Conservation (phyloP, 2,329 filamentous ascomycete genomes). For the Penicillium palitans region DNA sequence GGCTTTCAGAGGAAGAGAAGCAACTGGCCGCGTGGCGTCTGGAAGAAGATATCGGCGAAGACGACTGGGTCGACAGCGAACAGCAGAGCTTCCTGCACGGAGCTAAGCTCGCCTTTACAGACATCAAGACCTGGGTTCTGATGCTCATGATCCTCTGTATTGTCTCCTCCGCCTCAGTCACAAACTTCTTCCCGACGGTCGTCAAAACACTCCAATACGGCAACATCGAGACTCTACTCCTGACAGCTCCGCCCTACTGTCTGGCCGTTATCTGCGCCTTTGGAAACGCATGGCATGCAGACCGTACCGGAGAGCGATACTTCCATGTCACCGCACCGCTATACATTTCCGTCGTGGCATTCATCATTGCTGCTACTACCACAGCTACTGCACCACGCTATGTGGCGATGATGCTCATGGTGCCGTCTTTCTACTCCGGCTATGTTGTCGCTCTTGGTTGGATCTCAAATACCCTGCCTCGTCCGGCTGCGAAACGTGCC, state of each 20-base stretch:
- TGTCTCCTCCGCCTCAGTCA: conserved; percentile 59
- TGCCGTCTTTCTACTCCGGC: conserved; percentile 62
- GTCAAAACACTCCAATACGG: conserved; percentile 67
- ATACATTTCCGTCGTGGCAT: conserved; percentile 61
- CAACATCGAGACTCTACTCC: conserved; percentile 59
- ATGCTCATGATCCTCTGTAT: conserved; percentile 60
- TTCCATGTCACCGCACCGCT: conserved; percentile 66
- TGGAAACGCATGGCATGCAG: conserved; percentile 68
- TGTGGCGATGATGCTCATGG: conserved; percentile 71
- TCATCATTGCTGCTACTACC: conserved; percentile 68
- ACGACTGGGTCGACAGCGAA: conserved; percentile 60
- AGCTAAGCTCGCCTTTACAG: conserved; percentile 56
- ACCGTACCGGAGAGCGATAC: conserved; percentile 69
- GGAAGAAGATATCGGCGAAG: conserved; percentile 64
- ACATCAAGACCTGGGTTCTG: conserved; percentile 62
- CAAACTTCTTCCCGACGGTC: conserved; percentile 71
- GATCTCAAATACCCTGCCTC: conserved; percentile 74
- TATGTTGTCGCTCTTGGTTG: conserved; percentile 70
- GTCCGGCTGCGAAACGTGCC: conserved; percentile 72
- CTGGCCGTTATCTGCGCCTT: conserved; percentile 63
- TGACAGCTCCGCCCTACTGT: conserved; percentile 65
- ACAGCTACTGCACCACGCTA: conserved; percentile 63
- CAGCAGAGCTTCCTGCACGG: conserved; percentile 55
- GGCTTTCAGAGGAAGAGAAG: conserved; percentile 61
- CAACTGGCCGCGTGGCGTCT: conserved; percentile 61